Evolutionary conservation across 2,329 filamentous ascomycete genomes (phyloP).

Genomic region (Fusarium austroafricanum): DNA sequence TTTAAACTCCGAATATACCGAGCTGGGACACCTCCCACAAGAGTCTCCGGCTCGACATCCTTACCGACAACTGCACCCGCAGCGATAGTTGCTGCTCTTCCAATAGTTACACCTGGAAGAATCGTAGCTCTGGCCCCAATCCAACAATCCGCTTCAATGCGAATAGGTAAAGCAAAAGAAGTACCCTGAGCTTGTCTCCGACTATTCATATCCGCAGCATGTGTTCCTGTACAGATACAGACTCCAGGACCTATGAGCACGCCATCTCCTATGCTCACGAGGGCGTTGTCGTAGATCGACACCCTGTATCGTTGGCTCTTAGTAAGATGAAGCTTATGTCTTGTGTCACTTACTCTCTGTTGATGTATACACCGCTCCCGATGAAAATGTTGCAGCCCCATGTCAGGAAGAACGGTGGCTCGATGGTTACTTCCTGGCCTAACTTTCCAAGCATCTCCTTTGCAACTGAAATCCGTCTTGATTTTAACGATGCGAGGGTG

Average conservation of each 20-base stretch:
- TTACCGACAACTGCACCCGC: conserved; percentile 14
- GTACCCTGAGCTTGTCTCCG: conserved; percentile 1
- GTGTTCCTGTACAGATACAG: conserved; percentile 15
- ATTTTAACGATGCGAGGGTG: conserved; percentile 1
- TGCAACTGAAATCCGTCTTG: conserved; percentile 2
- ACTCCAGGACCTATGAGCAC: conserved; percentile 17
- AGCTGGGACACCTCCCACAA: conserved; percentile 25
- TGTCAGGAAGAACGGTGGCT: conserved; percentile 14
- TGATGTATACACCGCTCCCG: conserved; percentile 15
- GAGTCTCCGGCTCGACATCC: conserved; percentile 19
- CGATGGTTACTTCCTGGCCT: neutral
- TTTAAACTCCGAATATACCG: conserved; percentile 14
- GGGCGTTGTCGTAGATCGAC: conserved; percentile 16
- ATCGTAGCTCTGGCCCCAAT: conserved; percentile 20
- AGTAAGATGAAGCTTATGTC: neutral
- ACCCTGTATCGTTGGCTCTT: neutral
- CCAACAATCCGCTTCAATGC: conserved; percentile 19
- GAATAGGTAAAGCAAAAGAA: conserved; percentile 19
- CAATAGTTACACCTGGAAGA: conserved; percentile 10
- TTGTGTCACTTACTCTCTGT: conserved; percentile 1
- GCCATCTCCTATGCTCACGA: conserved; percentile 7
- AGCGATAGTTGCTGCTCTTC: conserved; percentile 15
- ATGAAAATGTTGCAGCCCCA: conserved; percentile 26
- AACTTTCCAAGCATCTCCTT: conserved; percentile 10
- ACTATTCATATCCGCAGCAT: neutral